Conservation (phyloP, 225 moss, liverwort and hornwort genomes). For the Pleurozium schreberi region DNA sequence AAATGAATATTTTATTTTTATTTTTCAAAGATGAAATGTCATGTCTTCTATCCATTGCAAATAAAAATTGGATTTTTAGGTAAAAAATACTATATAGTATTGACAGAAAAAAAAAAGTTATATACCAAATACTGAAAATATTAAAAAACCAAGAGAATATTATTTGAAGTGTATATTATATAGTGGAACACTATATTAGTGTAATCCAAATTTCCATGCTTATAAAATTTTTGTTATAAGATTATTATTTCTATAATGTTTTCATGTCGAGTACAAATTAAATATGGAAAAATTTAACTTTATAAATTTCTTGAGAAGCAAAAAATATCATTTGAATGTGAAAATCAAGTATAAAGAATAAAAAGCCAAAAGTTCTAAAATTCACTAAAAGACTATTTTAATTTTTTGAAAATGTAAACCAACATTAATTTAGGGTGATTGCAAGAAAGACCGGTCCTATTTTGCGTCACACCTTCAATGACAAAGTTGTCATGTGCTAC, state of each 20-base stretch:
- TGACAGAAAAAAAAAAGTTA: neutral
- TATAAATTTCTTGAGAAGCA: neutral
- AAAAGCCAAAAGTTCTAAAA: neutral
- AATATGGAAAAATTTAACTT: neutral
- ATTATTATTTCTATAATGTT: neutral
- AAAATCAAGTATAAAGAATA: neutral
- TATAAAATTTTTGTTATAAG: neutral
- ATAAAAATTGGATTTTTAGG: neutral
- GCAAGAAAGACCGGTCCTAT: too few species aligned
- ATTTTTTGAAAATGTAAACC: neutral
- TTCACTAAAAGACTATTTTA: too few species aligned
- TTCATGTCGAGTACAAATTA: neutral
- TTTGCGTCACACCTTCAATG: too few species aligned
- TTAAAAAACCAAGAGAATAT: neutral
- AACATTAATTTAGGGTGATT: neutral
- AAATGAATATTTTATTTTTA: neutral
- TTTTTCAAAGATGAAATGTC: neutral
- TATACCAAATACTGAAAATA: neutral
- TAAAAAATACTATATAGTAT: neutral
- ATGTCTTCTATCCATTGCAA: neutral
- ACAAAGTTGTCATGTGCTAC: too few species aligned
- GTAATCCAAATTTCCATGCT: neutral
- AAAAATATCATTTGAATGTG: too few species aligned
- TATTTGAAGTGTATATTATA: neutral
- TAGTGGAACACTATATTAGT: neutral